phyloP scores from a whole-genome alignment of 768 basidiomycete species.

The Macrolepiota fuliginosa region DNA sequence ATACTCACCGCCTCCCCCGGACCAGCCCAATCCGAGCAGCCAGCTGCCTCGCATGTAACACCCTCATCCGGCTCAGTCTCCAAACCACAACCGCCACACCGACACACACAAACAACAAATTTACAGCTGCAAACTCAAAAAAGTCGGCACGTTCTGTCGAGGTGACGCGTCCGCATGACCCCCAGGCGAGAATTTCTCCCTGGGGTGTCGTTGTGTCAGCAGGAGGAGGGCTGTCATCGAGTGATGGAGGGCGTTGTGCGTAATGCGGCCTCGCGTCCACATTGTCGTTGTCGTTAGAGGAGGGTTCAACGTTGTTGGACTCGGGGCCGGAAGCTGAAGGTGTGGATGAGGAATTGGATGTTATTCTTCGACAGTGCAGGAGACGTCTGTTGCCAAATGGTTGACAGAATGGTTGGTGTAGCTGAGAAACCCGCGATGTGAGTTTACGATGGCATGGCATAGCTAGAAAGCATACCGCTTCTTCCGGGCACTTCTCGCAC shows the following conservation, averaged over 20 bases:
- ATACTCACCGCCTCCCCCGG: conserved; percentile 13
- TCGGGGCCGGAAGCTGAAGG: not conserved
- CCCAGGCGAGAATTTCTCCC: conserved; percentile 82
- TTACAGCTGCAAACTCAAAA: conserved; percentile 88
- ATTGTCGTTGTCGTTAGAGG: not conserved
- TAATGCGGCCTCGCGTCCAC: not conserved
- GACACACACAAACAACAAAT: conserved; percentile 65
- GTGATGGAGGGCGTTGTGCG: conserved; percentile 11
- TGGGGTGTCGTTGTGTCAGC: conserved; percentile 13
- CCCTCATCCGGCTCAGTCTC: conserved; percentile 46
- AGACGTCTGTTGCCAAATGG: conserved; percentile 94
- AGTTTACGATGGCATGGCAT: not conserved
- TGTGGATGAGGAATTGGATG: conserved; percentile 19
- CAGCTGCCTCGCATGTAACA: conserved; percentile 69
- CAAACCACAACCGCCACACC: conserved; percentile 66
- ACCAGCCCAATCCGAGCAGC: conserved; percentile 83
- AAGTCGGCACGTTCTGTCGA: conserved; percentile 80
- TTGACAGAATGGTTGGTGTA: conserved; percentile 87
- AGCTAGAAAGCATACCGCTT: conserved; percentile 42
- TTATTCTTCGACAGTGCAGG: conserved; percentile 69
- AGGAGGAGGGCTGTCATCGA: conserved; percentile 21
- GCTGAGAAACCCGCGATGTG: conserved; percentile 35
- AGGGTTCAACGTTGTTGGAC: not conserved
- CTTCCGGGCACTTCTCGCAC: conserved; percentile 64
- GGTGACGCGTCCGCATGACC: conserved; percentile 87